A percentile compares a stretch with the other conserved stretches of the same genome.
These are phyloP conservation scores for Odontarrhena argentea DNA, from an alignment of 345 rosid genomes.

Conservation along the genomic window DNA sequence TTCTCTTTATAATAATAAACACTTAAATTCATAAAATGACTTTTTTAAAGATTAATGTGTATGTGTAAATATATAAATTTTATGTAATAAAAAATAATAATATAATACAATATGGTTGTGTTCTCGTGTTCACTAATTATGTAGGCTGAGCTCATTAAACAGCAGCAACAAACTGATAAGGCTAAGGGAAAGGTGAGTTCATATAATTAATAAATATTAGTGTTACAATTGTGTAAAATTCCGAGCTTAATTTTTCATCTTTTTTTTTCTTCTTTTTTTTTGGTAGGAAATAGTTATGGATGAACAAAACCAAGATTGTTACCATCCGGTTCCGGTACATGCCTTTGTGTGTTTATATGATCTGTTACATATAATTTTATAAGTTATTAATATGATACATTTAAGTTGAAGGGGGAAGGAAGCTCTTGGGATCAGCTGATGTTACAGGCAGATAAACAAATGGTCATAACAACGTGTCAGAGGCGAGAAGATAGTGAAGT, in stretches of 20 bases:
- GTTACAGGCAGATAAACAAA: constrained; percentile 32
- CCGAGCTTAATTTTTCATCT: background rate
- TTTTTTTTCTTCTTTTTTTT: no score
- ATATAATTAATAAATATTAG: no score
- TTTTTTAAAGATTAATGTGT: background rate
- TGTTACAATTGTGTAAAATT: no score
- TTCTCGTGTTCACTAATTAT: constrained; percentile 5
- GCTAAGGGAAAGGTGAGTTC: constrained; percentile 2
- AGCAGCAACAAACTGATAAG: constrained; percentile 12
- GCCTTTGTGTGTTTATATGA: background rate
- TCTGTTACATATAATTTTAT: background rate
- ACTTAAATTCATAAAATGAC: background rate
- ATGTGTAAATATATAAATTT: background rate
- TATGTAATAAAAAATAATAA: background rate
- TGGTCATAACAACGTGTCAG: constrained; percentile 11
- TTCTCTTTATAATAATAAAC: background rate
- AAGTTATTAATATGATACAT: background rate
- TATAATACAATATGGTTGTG: background rate
- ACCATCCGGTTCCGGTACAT: constrained; percentile 2
- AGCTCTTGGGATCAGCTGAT: constrained; percentile 30
- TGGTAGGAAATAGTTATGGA: constrained; percentile 21
- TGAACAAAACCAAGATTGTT: constrained; percentile 8
- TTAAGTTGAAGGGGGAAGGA: constrained; percentile 16
- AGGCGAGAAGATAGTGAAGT: constrained; percentile 16
- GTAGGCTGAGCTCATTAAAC: constrained; percentile 29